These are phyloP conservation scores for Lepraria neglecta DNA, from an alignment of 495 filamentous ascomycete genomes.

Conservation along the genomic window DNA sequence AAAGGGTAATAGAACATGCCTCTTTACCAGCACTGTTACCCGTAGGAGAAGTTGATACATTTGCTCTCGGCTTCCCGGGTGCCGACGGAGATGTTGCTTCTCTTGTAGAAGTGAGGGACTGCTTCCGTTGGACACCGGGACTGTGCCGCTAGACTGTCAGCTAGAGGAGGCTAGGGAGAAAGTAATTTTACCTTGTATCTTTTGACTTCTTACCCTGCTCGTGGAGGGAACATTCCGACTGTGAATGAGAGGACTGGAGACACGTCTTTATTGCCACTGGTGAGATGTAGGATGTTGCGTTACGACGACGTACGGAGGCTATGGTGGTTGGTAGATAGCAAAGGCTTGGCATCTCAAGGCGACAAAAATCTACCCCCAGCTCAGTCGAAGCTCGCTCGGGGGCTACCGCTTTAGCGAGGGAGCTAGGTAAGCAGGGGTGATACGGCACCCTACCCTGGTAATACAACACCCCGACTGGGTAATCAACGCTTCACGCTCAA, in stretches of 20 bases:
- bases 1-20: not conserved
- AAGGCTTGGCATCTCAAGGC: not conserved
- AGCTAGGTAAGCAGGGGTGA: too few species aligned
- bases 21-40: not conserved
- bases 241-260: not conserved
- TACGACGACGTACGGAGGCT: not conserved
- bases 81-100: not conserved
- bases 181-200: not conserved
- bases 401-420: too few species aligned
- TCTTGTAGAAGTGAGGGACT: not conserved
- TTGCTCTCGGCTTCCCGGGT: not conserved
- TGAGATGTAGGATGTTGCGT: not conserved
- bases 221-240: not conserved
- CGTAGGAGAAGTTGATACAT: not conserved
- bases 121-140: too few species aligned
- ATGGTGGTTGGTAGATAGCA: not conserved
- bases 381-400: too few species aligned
- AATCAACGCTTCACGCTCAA: too few species aligned
- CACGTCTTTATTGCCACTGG: not conserved
- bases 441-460: too few species aligned
- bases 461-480: too few species aligned
- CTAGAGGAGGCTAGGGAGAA: too few species aligned
- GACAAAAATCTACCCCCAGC: too few species aligned
- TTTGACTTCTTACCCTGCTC: not conserved
- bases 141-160: too few species aligned